These are phyloP conservation scores for Ophiostoma ips DNA, from an alignment of 2,329 filamentous ascomycete species.

Conservation along the genomic window DNA sequence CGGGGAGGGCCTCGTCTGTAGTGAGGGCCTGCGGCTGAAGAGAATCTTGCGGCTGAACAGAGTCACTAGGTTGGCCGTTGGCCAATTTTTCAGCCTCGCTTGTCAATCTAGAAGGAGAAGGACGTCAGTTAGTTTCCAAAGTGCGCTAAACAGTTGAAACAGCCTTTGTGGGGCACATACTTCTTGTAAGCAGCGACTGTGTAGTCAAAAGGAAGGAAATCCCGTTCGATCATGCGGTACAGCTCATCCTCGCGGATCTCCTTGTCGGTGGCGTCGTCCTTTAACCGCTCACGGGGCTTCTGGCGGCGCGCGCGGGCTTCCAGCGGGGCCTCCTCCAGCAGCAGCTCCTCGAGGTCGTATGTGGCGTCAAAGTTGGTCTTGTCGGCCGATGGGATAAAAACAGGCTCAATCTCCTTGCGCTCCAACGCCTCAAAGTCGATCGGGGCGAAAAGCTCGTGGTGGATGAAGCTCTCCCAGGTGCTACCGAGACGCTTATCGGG, in stretches of 20 bases:
- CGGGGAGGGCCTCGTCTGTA: conserved; percentile 34
- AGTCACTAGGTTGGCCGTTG: background rate
- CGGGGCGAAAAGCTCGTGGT: conserved; percentile 76
- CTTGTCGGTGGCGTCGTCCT: conserved; percentile 87
- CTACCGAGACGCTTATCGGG: conserved; percentile 71
- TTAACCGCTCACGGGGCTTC: conserved; percentile 81
- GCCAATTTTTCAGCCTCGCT: conserved; percentile 15
- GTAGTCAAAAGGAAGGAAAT: conserved; percentile 94
- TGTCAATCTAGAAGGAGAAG: conserved; percentile 10
- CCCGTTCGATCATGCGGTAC: conserved; percentile 83
- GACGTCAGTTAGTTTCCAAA: background rate
- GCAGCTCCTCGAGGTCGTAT: conserved; percentile 86
- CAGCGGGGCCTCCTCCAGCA: conserved; percentile 86
- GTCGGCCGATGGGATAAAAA: conserved; percentile 86
- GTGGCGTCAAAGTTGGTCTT: conserved; percentile 99
- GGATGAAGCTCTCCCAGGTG: conserved; percentile 71
- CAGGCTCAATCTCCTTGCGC: conserved; percentile 73
- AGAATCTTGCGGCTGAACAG: conserved; percentile 26
- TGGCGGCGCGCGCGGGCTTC: conserved; percentile 86
- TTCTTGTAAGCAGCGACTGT: conserved; percentile 67
- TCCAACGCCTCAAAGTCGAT: conserved; percentile 79
- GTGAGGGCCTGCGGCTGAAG: conserved; percentile 33
- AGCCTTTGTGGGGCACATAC: conserved; percentile 40
- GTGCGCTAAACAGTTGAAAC: too few species aligned
- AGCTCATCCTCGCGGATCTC: conserved; percentile 91